Evolutionary conservation across 2,329 filamentous ascomycete species (phyloP), one percentile per base, ranked within the genome.

Genomic region (Madurella fahalii): DNA sequence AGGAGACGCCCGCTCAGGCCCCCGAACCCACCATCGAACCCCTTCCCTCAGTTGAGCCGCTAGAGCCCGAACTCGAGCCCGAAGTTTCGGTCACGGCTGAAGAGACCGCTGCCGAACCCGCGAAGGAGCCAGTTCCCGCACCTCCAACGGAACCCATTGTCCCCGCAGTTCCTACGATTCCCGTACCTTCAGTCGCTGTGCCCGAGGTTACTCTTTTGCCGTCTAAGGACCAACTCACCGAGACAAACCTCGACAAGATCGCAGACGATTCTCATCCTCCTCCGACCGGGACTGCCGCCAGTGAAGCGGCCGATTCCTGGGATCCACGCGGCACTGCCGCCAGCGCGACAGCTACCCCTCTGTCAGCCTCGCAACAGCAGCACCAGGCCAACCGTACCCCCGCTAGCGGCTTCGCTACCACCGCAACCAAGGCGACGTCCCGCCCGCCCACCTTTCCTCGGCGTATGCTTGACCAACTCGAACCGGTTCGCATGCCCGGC

Each of bases 401-500:
- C 41, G 72, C 86, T 50, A 87, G 87, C 66, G 89, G 89, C 51
- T 95, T 83, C 69, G 89, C 87, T 47, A 81, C 89, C n/a, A 87
- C 86, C 47, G 90, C 90, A 25, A 78, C 89, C 65, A 96, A 95
- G 75, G 89, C 89, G 12, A 87, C 80, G 54, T 76, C 78, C 57
- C 88, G 93, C 58, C 85, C 84, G 52, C 83, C 90, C 17, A 92
- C 86, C 73, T 90, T 88, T 71, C 88, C 95, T 70, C 85, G 93
- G 62, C 88, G 90, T 65, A 81, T 96, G 51, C 79, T 95, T 66
- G 92, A 97, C 65, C 94, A 99, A 69, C 92, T 96, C 72, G 94
- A 99, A 75, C 90, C 94, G 56, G 94, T 99, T 40, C 91, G 96
- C 61, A 96, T 99, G 93, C 94, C 94, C 44, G 91, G 90, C 57